Evolutionary conservation across 164 flowering plant genomes (phyloP), one percentile per base, ranked within the genome.

Genomic region (Annona squamosa): DNA sequence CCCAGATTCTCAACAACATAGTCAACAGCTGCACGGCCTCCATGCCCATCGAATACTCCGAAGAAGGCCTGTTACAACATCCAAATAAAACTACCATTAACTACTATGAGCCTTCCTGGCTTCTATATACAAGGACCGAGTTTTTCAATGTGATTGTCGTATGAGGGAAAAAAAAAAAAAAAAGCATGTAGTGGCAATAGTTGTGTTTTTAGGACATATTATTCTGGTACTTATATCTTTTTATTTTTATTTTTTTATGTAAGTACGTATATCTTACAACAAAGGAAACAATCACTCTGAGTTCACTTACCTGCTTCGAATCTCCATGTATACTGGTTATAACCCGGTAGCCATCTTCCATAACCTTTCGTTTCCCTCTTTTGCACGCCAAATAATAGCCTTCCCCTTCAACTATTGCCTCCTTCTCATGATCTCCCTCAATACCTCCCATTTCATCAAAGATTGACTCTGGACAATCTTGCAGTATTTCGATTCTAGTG

Each of bases 11-110:
- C 81, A 2, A 79, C 81, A 5, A 77, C 88, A 73, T 72, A 82
- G 26, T 88, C 87, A 1, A 86, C 82, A 2, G 90, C 90, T 37
- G 74, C 82, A 10, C 78, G 76, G n/a, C 92, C 92, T 13, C 92
- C 92, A 77, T 88, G 90, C 4, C 87, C 85, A 79, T 87, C 91
- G 46, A 83, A 75, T 12, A 87, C 89, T 7, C 81, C 82, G 65
- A 86, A 87, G 65, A 85, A 80, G 0, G 91, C 88, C 89, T 87
- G 77, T 9, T 12, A 4, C 2, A 61, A 12, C 2, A 68, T 5
- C n/a, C 18, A 48, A 12, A 57, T 47, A n/a, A 66, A 16, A 66
- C 18, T 26, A 26, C 37, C 37, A 26, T 1, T 26, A 26, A 26
- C 37, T 26, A 26, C 37, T 26, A 26, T 26, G 37, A 26, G 37